These are phyloP conservation scores for Hyphopichia khmerensis DNA, from an alignment of 1,139 yeast genomes.

Conservation along the genomic window DNA sequence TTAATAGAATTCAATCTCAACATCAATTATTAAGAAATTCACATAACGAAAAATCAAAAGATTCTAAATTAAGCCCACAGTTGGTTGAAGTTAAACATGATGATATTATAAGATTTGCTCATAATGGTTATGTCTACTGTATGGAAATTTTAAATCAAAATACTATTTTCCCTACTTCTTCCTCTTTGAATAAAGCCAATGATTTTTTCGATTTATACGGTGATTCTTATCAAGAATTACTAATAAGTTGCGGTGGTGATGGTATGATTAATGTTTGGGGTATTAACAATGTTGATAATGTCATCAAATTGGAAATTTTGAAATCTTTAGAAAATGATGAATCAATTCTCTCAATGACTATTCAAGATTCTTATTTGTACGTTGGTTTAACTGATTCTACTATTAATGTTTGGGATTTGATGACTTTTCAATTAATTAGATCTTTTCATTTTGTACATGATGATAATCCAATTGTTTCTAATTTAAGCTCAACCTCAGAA, in stretches of 20 bases:
- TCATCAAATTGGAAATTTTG: constrained; percentile 17
- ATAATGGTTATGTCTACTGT: constrained; percentile 84
- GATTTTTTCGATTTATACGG: constrained; percentile 22
- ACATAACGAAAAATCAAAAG: constrained; percentile 3
- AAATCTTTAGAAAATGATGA: constrained; percentile 63
- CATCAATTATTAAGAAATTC: constrained; percentile 26
- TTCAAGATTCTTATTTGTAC: constrained; percentile 64
- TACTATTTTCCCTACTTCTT: constrained; percentile 5
- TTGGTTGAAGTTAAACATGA: constrained; percentile 68
- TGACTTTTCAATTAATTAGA: constrained; percentile 71
- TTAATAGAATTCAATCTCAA: constrained; percentile 32
- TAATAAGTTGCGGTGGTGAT: constrained; percentile 80
- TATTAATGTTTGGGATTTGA: constrained; percentile 80
- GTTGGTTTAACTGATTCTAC: constrained; percentile 76
- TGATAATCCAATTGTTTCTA: background rate
- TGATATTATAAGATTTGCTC: constrained; percentile 78
- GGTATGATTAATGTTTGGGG: constrained; percentile 82
- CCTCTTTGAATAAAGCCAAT: constrained; percentile 7
- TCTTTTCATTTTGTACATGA: constrained; percentile 51
- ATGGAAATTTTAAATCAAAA: constrained; percentile 40
- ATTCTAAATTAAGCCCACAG: constrained; percentile 12
- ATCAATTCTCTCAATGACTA: constrained; percentile 66
- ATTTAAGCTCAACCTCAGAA: background rate
- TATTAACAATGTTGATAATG: constrained; percentile 10
- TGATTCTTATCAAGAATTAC: constrained; percentile 15